Conservation (phyloP, 495 filamentous ascomycete species). For the Trypethelium eluteriae region DNA sequence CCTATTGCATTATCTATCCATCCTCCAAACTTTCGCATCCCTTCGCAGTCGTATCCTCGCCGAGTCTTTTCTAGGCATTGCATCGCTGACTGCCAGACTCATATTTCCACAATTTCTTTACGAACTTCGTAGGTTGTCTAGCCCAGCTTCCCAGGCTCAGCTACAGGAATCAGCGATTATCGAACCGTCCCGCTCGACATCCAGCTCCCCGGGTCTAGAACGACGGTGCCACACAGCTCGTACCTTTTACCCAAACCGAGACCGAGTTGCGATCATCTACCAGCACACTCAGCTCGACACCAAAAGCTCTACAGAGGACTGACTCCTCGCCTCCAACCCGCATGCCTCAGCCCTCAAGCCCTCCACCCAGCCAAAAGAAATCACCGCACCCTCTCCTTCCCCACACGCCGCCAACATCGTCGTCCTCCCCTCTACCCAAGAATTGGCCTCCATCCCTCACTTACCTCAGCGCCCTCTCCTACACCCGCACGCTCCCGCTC, state of each 20-base stretch:
- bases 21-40: no score
- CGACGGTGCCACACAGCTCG: not conserved
- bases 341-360: not conserved
- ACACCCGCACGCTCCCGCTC: not conserved
- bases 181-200: not conserved
- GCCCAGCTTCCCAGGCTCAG: not conserved
- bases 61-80: no score
- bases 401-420: not conserved
- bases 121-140: not conserved
- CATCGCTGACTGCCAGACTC: no score
- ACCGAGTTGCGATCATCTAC: not conserved
- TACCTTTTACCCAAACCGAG: not conserved
- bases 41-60: no score
- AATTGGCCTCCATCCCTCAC: not conserved
- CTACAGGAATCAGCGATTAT: not conserved
- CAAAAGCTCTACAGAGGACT: not conserved
- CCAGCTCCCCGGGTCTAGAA: no score
- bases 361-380: not conserved
- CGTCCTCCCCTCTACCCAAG: not conserved
- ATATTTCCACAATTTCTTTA: no score
- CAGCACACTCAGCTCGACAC: not conserved
- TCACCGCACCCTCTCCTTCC: not conserved
- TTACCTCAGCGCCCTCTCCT: not conserved
- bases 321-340: not conserved
- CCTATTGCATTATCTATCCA: no score